Evolutionary conservation across 2,329 filamentous ascomycete genomes (phyloP).

Genomic region (Ascochyta clinopodiicola): DNA sequence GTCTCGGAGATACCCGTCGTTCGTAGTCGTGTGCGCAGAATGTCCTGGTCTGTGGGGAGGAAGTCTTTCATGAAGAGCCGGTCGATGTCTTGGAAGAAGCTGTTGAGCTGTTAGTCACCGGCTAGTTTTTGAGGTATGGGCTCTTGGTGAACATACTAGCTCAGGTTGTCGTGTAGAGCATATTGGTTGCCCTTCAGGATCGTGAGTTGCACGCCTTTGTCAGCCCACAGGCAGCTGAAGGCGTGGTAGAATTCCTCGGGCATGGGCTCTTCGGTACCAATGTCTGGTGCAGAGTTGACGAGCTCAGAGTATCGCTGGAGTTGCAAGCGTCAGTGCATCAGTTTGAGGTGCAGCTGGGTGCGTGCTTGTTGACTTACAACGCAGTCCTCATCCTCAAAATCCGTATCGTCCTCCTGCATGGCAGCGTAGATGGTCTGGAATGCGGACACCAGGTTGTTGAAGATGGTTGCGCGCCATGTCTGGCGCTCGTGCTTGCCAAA

Average conservation of each 20-base stretch:
- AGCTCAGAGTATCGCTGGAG: constrained; percentile 76
- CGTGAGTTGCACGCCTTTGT: constrained; percentile 83
- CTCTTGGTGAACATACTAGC: constrained; percentile 71
- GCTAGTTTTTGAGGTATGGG: neutral
- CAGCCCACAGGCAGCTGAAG: constrained; percentile 83
- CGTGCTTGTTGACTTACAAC: constrained; percentile 65
- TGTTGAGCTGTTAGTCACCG: constrained; percentile 49
- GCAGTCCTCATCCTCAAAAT: constrained; percentile 79
- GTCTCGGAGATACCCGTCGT: constrained; percentile 97
- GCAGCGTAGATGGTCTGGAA: constrained; percentile 90
- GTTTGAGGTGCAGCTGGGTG: neutral
- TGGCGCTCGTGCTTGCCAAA: constrained; percentile 89
- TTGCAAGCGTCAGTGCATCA: constrained; percentile 3
- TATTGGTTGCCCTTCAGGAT: constrained; percentile 95
- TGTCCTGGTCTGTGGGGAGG: constrained; percentile 91
- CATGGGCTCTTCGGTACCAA: constrained; percentile 81
- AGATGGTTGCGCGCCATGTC: constrained; percentile 94
- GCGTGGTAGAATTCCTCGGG: constrained; percentile 79
- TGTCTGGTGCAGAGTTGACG: constrained; percentile 80
- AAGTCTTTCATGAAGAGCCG: constrained; percentile 72
- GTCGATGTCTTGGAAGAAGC: constrained; percentile 78
- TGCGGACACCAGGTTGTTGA: constrained; percentile 91
- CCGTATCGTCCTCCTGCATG: constrained; percentile 83
- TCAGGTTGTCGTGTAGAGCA: constrained; percentile 91
- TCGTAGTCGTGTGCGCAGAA: constrained; percentile 85